These are phyloP conservation scores for Eucalyptus cloeziana DNA, from an alignment of 345 rosid species.

Conservation along the genomic window DNA sequence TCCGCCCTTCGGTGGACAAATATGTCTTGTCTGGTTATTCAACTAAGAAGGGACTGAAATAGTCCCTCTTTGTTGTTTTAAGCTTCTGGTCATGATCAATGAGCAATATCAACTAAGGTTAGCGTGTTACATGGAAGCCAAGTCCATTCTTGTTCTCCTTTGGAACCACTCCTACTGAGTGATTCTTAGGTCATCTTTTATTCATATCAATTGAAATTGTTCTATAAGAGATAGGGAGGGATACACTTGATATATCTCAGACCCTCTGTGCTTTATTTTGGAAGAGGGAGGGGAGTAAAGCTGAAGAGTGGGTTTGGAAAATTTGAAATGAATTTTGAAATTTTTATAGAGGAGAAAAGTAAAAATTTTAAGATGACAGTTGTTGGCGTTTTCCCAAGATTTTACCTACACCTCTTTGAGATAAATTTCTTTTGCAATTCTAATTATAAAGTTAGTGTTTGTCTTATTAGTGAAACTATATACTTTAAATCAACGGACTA, in stretches of 20 bases:
- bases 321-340: neutral
- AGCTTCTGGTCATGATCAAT: neutral
- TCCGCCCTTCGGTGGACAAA: neutral
- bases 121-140: neutral
- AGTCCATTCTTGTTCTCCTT: neutral
- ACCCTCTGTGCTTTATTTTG: neutral
- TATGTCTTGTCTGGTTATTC: neutral
- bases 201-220: neutral
- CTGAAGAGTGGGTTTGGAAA: neutral
- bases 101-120: neutral
- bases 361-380: neutral
- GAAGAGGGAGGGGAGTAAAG: neutral
- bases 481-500: neutral
- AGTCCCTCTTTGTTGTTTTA: neutral
- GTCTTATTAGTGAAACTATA: neutral
- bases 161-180: neutral
- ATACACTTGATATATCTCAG: neutral
- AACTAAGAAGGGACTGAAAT: neutral
- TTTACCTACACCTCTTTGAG: neutral
- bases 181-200: neutral
- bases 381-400: neutral
- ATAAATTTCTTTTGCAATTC: neutral
- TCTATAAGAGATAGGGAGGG: neutral
- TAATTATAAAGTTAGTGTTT: neutral
- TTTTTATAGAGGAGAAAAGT: neutral